Conservation (phyloP, 192 early-diverging fungal species). For the Dissophora ornata region DNA sequence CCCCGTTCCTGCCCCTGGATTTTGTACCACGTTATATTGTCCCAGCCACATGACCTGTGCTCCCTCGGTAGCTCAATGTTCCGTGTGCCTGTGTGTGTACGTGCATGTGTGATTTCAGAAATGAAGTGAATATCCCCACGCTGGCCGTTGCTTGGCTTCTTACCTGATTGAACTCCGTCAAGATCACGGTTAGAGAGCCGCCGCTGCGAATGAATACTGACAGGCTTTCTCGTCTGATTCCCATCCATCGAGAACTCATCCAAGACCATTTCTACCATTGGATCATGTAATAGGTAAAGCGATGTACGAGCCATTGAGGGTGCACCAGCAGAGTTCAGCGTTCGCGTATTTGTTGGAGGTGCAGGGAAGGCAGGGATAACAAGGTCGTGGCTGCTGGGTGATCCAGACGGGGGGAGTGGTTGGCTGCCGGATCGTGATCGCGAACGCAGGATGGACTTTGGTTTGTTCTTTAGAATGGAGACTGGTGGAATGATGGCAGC, state of each 20-base stretch:
- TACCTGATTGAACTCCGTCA: neutral
- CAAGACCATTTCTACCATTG: too few species aligned
- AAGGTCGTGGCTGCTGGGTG: neutral
- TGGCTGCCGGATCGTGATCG: conserved; percentile 27
- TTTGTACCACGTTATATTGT: too few species aligned
- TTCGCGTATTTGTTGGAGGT: neutral
- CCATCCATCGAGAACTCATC: too few species aligned
- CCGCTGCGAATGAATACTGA: neutral
- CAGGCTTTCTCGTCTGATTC: too few species aligned
- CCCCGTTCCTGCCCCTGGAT: too few species aligned
- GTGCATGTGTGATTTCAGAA: too few species aligned
- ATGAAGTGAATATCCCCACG: too few species aligned
- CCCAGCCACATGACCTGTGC: too few species aligned
- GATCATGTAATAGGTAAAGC: conserved; percentile 38
- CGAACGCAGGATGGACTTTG: conserved; percentile 36
- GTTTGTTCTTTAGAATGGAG: conserved; percentile 33
- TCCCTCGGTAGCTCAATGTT: too few species aligned
- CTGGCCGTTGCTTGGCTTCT: neutral
- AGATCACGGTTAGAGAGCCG: neutral
- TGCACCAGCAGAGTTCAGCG: conserved; percentile 13
- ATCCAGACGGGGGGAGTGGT: neutral
- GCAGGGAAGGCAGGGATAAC: conserved; percentile 13
- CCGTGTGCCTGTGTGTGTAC: too few species aligned
- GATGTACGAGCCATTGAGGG: conserved; percentile 16
- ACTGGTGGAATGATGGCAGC: conserved; percentile 11